phyloP scores from a whole-genome alignment of 306 rosid species.

The Urtica urens region DNA sequence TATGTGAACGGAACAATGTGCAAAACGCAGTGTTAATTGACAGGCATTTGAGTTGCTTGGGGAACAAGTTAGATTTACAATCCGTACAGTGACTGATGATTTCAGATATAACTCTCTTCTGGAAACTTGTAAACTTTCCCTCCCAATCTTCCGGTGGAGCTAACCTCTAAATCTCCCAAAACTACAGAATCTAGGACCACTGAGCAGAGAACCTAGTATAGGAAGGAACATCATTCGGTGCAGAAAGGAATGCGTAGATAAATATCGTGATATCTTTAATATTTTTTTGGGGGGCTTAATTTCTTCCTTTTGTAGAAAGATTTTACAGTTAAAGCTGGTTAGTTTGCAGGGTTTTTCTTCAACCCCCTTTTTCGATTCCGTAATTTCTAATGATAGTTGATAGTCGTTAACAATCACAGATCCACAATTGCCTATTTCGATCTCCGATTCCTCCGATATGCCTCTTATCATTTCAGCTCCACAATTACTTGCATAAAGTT shows the following conservation, averaged over 20 bases:
- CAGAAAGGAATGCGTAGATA: not conserved
- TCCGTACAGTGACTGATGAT: conserved; percentile 7
- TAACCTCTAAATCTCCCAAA: not conserved
- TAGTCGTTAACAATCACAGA: not conserved
- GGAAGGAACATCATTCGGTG: conserved; percentile 5
- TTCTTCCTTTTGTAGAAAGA: not conserved
- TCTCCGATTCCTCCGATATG: too few species aligned
- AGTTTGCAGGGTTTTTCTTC: not conserved
- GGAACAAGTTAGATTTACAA: not conserved
- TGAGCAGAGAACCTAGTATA: conserved; percentile 17
- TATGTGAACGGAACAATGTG: conserved; percentile 53
- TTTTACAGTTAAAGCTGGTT: conserved; percentile 1
- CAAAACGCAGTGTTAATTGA: conserved; percentile 31
- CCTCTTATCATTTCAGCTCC: too few species aligned
- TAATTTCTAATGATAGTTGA: not conserved
- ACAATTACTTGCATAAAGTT: too few species aligned
- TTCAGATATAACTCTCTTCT: conserved; percentile 15
- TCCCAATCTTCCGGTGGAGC: conserved; percentile 17
- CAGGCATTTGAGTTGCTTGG: not conserved
- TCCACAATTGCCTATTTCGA: too few species aligned
- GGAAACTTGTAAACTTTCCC: conserved; percentile 35
- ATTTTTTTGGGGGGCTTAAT: conserved; percentile 3
- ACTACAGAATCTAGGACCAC: too few species aligned
- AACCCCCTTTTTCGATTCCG: not conserved
- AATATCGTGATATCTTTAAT: not conserved